Base-by-base conservation (phyloP, 1,284 basidiomycete genomes). In the Cutaneotrichosporon sp. region DNA sequence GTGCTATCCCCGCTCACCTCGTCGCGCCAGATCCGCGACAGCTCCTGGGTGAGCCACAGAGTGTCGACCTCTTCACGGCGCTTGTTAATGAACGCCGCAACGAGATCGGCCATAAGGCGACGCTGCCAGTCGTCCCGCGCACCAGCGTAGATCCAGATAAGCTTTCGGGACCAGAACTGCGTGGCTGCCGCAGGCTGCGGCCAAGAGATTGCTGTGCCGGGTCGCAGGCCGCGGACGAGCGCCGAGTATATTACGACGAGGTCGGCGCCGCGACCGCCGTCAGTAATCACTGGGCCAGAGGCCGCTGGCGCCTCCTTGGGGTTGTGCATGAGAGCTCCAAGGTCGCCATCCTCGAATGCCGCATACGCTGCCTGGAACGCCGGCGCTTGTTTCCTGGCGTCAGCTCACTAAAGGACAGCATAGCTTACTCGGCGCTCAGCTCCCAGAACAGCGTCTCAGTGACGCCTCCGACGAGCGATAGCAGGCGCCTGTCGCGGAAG, bases 1-100 rank as follows among this genome's bases (percentile, higher is more conserved):
- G 34, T 35, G 33, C 43, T 18, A 21, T 13, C 8, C 30, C 21
- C 21, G 43, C 21, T 36, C 7, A 71, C 51, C 15, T 67, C 66
- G n/a, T 52, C 56, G 21, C 52, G 49, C 60, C 77, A 78, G 15
- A 88, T 80, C 18, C 34, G 33, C 9, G 33, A 17, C 33, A 45
- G 33, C 33, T 45, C 43, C 43, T 45, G 43, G 4, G 43, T 45
- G 43, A 45, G 43, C 33, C 43, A 35, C 43, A 86, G 65, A 55
- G 84, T 82, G 2, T 68, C 65, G 0, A 84, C 60, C 45, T 80
- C 82, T 45, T 82, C 77, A 9, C 78, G 77, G 44, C 83, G 81
- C 73, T 90, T 90, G 72, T 96, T 96, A 18, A 90, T 72, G 22
- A 87, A 75, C 1, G 84, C 82, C 0, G 83, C 79, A 12, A 90